These are phyloP conservation scores for Dimargaris xerosporica DNA, from an alignment of 192 early-diverging fungal species.

Conservation along the genomic window DNA sequence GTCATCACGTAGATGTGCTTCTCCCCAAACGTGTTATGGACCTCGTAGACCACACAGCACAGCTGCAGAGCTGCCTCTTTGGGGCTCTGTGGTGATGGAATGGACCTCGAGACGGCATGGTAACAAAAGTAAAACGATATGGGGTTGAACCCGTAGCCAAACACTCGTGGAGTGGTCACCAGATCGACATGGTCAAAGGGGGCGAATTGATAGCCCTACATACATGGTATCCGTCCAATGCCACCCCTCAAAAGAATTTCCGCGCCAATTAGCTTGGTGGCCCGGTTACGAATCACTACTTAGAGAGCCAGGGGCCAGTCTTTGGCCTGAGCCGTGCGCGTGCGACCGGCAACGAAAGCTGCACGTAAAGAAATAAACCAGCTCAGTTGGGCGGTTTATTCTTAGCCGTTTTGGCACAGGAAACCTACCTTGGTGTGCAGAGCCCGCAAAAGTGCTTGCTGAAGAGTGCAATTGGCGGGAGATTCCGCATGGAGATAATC, in stretches of 20 bases:
- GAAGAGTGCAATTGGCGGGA: neutral
- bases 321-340: too few relatives aligned
- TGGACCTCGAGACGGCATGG: neutral
- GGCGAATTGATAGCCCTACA: neutral
- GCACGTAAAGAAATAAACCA: too few relatives aligned
- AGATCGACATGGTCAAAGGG: constrained; percentile 15
- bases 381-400: too few relatives aligned
- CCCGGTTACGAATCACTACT: too few relatives aligned
- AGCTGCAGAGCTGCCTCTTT: constrained; percentile 8
- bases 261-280: too few relatives aligned
- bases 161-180: constrained; percentile 33
- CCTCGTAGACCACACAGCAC: constrained; percentile 28
- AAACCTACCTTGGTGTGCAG: too few relatives aligned
- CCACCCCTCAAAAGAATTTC: neutral
- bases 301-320: too few relatives aligned
- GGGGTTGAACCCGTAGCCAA: constrained; percentile 38
- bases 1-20: constrained; percentile 33
- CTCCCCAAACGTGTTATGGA: constrained; percentile 44
- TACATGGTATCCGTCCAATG: neutral
- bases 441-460: constrained; percentile 4
- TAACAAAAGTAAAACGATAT: constrained; percentile 35
- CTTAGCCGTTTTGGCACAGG: too few relatives aligned
- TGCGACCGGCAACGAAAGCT: too few relatives aligned
- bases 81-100: neutral
- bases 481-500: constrained; percentile 3